phyloP scores from a whole-genome alignment of 192 early-diverging fungal species.

The Backusella liffmaniae region DNA sequence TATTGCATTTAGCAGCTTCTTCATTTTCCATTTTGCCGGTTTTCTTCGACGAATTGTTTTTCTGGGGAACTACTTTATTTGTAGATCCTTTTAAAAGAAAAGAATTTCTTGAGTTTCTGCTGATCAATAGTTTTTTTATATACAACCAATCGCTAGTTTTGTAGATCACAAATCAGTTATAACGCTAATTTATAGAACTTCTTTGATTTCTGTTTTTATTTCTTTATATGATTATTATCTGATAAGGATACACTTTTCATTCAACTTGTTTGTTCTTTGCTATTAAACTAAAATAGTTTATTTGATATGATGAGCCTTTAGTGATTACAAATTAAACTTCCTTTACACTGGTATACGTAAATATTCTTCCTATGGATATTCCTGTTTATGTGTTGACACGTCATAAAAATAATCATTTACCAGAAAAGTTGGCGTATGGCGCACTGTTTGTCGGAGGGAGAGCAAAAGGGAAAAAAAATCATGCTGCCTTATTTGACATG shows the following conservation, averaged over 20 bases:
- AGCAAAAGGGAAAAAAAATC: background rate
- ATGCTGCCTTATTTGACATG: background rate
- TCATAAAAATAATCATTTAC: too few species aligned
- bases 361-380: too few species aligned
- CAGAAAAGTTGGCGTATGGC: too few species aligned
- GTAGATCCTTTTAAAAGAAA: background rate
- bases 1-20: background rate
- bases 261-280: too few species aligned
- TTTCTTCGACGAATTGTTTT: background rate
- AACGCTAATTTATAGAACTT: background rate
- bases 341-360: too few species aligned
- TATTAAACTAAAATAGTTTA: too few species aligned
- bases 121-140: background rate
- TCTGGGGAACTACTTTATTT: background rate
- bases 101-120: background rate
- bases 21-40: background rate
- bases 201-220: background rate
- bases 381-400: too few species aligned
- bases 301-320: too few species aligned
- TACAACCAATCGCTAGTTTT: background rate
- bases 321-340: too few species aligned
- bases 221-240: background rate
- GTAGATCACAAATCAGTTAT: background rate
- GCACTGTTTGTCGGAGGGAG: too few species aligned
- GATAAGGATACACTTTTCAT: background rate